These are phyloP conservation scores for Spencermartinsiella europaea DNA, from an alignment of 805 yeast species.

Conservation along the genomic window DNA sequence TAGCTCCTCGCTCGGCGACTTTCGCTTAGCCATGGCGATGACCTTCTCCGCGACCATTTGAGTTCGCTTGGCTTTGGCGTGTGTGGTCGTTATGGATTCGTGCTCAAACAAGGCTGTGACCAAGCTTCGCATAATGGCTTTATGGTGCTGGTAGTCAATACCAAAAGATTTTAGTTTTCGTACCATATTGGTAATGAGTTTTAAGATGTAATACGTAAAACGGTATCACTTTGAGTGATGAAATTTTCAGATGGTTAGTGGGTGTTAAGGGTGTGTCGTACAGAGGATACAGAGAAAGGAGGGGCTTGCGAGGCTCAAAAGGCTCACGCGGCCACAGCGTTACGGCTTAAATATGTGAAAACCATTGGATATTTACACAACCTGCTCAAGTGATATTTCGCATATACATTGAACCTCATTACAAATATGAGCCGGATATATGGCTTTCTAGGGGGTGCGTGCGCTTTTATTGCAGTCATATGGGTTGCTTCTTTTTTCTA, in stretches of 20 bases:
- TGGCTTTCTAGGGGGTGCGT: conserved; percentile 51
- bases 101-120: conserved; percentile 64
- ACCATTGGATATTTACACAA: no score
- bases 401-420: no score
- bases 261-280: no score
- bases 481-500: conserved; percentile 30
- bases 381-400: no score
- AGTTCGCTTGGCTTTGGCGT: conserved; percentile 68
- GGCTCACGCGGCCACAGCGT: no score
- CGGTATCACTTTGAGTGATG: background rate
- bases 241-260: no score
- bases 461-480: background rate
- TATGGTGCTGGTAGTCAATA: conserved; percentile 47
- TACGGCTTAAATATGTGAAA: no score
- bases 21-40: conserved; percentile 52
- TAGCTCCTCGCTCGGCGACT: conserved; percentile 17
- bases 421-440: conserved; percentile 34
- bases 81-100: conserved; percentile 67
- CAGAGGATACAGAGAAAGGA: no score
- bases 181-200: background rate
- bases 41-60: conserved; percentile 58
- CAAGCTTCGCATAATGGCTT: conserved; percentile 57
- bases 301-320: no score
- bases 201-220: background rate
- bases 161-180: conserved; percentile 5